Evolutionary conservation across 2,329 filamentous ascomycete species (phyloP).

Genomic region (Colletotrichum filicis): DNA sequence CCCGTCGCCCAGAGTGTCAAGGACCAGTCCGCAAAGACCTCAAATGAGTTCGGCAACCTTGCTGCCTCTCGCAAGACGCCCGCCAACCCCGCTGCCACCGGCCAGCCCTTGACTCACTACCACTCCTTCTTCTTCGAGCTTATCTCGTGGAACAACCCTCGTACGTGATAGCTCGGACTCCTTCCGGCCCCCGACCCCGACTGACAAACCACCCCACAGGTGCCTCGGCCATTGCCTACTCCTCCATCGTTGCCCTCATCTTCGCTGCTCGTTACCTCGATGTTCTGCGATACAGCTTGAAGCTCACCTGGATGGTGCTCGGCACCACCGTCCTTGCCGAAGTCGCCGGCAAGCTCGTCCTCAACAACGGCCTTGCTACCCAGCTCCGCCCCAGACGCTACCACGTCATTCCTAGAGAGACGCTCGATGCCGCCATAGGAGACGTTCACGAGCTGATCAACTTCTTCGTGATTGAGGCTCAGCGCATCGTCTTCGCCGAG

Average conservation of each 20-base stretch:
- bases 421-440: conserved; percentile 68
- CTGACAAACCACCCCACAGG: conserved; percentile 50
- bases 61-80: conserved; percentile 68
- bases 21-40: conserved; percentile 65
- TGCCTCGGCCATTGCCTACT: conserved; percentile 74
- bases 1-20: conserved; percentile 69
- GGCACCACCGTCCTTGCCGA: conserved; percentile 71
- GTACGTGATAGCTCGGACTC: conserved; percentile 53
- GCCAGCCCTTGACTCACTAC: conserved; percentile 74
- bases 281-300: conserved; percentile 72
- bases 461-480: conserved; percentile 77
- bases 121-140: conserved; percentile 78
- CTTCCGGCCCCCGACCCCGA: conserved; percentile 1
- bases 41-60: conserved; percentile 67
- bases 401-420: conserved; percentile 73
- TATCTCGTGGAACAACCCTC: conserved; percentile 76
- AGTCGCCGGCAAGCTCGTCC: conserved; percentile 67
- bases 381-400: conserved; percentile 76
- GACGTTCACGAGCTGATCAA: conserved; percentile 77
- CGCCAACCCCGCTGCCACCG: conserved; percentile 63
- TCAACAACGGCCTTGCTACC: conserved; percentile 71
- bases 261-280: conserved; percentile 74
- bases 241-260: conserved; percentile 67
- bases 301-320: conserved; percentile 72
- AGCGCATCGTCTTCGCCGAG: conserved; percentile 76